Base-by-base conservation (phyloP, 441 rosid genomes). In the Viola pubescens region DNA sequence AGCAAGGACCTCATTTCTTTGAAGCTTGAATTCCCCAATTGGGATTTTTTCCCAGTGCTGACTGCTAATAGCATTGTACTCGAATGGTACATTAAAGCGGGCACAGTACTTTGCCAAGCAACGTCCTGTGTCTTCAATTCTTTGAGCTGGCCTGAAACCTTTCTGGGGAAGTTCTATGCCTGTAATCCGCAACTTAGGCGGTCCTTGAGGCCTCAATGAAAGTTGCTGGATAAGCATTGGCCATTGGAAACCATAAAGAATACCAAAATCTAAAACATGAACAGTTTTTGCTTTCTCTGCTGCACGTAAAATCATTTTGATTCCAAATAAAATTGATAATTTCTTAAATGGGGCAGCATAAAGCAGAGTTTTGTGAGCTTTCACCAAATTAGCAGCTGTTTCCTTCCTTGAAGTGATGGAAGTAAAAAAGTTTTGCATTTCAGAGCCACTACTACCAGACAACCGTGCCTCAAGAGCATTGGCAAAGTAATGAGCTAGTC, bases 241-340 rank as follows among this genome's bases (percentile, higher is more conserved):
- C 98, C 97, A 94, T 44, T 94, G 98, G 63, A 86, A 94, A 19
- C 98, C 98, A 59, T 94, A 94, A 52, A 78, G 82, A 58, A 89
- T 78, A 34, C 98, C 98, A 14, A 94, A 87, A 70, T 94, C 96
- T 51, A 94, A 76, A 39, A 94, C 82, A 70, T 88, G 97, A 5
- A 94, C 75, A 19, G 77, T 79, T 0, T 77, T 73, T 41, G 86
- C 82, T 47, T 77, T 80, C 60, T 77, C 73, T 10, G 91, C 78
- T n/a, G 68, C 69, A 52, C 80, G 75, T 63, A 64, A 1, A 57
- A 94, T 86, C 38, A 81, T 82, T 45, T 68, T 71, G 72, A 82
- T 89, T 4, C 95, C 77, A n/a, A 80, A 73, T 73, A 77, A 77
- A 66, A 70, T 75, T 9, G 88, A 79, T 96, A 89, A 86, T 59